Conservation (phyloP, 352 stramenopile species). For the Globisporangium recalcitrans region DNA sequence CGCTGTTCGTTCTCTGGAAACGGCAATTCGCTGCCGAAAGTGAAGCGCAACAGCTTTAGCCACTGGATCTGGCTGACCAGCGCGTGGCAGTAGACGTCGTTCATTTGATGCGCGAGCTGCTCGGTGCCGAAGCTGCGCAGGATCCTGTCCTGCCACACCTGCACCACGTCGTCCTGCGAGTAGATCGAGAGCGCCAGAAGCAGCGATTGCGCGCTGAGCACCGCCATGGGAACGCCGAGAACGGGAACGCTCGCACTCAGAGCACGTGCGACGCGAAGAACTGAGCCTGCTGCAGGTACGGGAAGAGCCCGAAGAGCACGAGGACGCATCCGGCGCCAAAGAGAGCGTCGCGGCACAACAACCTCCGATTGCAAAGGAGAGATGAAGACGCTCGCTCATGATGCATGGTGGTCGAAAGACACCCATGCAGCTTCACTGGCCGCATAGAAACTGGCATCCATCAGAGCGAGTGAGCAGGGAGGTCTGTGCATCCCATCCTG, state of each 20-base stretch:
- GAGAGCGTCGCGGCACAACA: neutral
- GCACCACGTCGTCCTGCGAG: neutral
- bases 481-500: too few relatives aligned
- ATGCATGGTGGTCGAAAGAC: too few relatives aligned
- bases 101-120: neutral
- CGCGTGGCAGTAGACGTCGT: neutral
- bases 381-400: too few relatives aligned
- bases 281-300: neutral
- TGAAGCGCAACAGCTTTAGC: slow-evolving; percentile 4
- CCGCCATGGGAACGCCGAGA: neutral
- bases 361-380: too few relatives aligned
- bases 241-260: neutral
- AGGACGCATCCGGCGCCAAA: neutral
- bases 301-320: neutral
- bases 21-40: neutral
- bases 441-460: too few relatives aligned
- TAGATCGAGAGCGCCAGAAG: neutral
- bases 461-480: too few relatives aligned
- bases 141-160: neutral
- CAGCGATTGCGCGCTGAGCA: neutral
- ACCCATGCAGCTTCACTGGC: too few relatives aligned
- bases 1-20: slow-evolving; percentile 4
- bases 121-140: neutral
- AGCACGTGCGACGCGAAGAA: neutral
- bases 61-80: neutral